Percentiles rank a stretch among this genome's conserved stretches.
Conservation (phyloP, 768 basidiomycete genomes). For the Polyporus arcularius region DNA sequence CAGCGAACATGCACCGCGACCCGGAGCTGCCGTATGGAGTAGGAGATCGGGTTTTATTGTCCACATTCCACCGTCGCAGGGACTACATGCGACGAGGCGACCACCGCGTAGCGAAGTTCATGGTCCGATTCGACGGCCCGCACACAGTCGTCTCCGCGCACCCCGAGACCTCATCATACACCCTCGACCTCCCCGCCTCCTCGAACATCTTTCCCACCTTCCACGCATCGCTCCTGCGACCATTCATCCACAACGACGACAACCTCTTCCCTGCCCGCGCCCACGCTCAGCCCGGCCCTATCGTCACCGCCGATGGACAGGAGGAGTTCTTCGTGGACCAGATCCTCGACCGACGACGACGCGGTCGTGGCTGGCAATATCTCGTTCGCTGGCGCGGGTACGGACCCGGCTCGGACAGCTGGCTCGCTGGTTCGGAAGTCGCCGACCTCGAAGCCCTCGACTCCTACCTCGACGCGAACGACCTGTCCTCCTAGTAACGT, state of each 20-base stretch:
- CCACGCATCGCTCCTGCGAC: constrained; percentile 10
- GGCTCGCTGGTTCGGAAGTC: not conserved
- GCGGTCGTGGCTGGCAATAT: constrained; percentile 3
- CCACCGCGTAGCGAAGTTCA: not conserved
- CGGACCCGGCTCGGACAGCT: constrained; percentile 3
- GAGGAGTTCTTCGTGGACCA: constrained; percentile 20
- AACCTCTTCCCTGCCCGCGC: constrained; percentile 9
- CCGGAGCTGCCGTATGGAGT: no score
- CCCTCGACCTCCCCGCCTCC: not conserved
- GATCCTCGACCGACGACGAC: constrained; percentile 5
- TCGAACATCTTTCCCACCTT: constrained; percentile 8
- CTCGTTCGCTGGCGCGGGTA: constrained; percentile 9
- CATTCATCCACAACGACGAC: constrained; percentile 14
- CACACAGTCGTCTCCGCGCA: no score
- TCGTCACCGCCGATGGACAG: constrained; percentile 4
- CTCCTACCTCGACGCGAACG: no score
- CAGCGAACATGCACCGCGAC: no score
- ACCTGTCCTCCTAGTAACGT: no score
- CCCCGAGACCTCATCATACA: not conserved
- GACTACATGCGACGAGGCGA: not conserved
- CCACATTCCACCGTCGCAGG: not conserved
- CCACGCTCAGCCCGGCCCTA: constrained; percentile 7
- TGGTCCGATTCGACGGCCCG: not conserved
- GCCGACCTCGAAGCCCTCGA: no score
- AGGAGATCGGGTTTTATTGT: no score